phyloP scores from a whole-genome alignment of 495 filamentous ascomycete genomes.

The Aspergillus affinis region DNA sequence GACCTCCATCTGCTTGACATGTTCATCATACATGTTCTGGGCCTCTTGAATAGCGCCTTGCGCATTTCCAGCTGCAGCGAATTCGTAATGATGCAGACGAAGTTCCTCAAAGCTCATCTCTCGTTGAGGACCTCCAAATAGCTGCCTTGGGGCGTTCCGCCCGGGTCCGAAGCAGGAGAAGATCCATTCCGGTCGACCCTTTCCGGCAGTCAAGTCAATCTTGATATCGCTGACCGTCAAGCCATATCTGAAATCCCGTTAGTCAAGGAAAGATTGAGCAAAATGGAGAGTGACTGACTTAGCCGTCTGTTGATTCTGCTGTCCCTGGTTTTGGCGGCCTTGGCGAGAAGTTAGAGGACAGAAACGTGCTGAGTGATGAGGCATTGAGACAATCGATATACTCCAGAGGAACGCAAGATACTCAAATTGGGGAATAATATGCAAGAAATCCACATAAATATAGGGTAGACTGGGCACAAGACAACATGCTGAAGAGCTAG shows the following conservation, averaged over 20 bases:
- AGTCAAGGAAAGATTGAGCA: constrained; percentile 8
- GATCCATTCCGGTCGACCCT: constrained; percentile 74
- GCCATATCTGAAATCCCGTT: constrained; percentile 40
- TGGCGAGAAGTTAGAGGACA: constrained; percentile 8
- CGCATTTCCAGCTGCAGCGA: constrained; percentile 56
- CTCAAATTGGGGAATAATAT: background rate
- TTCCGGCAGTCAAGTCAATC: constrained; percentile 55
- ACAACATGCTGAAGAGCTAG: background rate
- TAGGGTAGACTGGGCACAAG: background rate
- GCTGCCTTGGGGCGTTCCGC: constrained; percentile 67
- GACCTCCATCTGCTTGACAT: constrained; percentile 66
- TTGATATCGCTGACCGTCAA: constrained; percentile 58
- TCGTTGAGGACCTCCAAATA: constrained; percentile 74
- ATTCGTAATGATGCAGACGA: constrained; percentile 64
- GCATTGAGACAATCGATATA: background rate
- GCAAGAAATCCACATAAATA: background rate
- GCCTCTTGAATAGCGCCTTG: constrained; percentile 68
- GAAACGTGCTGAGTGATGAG: background rate
- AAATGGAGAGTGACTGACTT: constrained; percentile 27
- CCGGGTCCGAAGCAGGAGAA: constrained; percentile 81
- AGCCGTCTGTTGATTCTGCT: constrained; percentile 22
- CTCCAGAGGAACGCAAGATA: background rate
- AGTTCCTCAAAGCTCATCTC: constrained; percentile 87
- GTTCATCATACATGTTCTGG: constrained; percentile 53
- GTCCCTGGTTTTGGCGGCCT: constrained; percentile 17